Percentiles rank a stretch among this genome's conserved stretches.
Conservation (phyloP, 129 eudicot species). For the Heracleum sosnowskyi region DNA sequence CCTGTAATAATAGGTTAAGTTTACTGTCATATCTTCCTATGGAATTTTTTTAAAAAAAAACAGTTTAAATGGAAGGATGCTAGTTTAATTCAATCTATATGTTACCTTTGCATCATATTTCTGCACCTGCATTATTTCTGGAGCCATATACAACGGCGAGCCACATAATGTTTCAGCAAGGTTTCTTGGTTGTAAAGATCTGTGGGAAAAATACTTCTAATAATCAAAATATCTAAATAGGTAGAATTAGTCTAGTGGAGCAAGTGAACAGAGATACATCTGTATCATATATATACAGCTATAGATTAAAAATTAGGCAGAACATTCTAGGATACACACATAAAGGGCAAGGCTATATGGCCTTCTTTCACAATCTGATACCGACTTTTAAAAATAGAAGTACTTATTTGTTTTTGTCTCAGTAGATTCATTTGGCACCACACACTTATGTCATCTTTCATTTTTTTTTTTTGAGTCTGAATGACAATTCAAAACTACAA, state of each 20-base stretch:
- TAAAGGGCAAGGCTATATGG: neutral
- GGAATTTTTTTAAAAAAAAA: neutral
- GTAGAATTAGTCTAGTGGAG: neutral
- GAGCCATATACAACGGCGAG: conserved; percentile 90
- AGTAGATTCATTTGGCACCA: neutral
- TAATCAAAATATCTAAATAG: neutral
- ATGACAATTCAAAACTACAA: neutral
- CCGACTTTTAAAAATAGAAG: neutral
- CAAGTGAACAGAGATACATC: neutral
- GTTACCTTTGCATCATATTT: conserved; percentile 97
- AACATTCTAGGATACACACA: neutral
- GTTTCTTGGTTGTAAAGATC: conserved; percentile 85
- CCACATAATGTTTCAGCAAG: conserved; percentile 98
- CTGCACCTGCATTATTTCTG: conserved; percentile 87
- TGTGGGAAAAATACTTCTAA: conserved; percentile 23
- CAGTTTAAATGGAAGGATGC: neutral
- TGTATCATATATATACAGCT: neutral
- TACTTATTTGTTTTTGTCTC: neutral
- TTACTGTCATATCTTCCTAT: conserved; percentile 16
- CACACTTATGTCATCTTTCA: neutral
- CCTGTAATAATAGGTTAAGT: conserved; percentile 48
- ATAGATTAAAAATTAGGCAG: neutral
- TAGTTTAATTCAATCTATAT: conserved; percentile 1
- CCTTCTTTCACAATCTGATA: neutral
- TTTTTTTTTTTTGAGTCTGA: neutral